These are phyloP conservation scores for Mycena amicta DNA, from an alignment of 768 basidiomycete genomes.

Conservation along the genomic window DNA sequence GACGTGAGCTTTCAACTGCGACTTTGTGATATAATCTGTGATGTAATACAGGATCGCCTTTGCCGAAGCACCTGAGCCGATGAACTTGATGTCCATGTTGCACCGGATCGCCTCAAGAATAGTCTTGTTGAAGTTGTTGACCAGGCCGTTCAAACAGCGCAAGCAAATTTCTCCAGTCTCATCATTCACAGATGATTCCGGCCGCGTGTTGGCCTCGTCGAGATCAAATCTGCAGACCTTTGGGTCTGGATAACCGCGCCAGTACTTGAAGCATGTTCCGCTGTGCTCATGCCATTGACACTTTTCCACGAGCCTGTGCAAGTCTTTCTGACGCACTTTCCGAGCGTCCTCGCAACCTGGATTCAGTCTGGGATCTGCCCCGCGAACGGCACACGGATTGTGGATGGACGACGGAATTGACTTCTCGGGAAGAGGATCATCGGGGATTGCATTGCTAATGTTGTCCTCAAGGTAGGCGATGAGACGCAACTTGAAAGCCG, in stretches of 20 bases:
- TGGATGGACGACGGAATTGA: background rate
- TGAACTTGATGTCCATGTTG: conserved; percentile 20
- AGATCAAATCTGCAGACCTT: conserved; percentile 14
- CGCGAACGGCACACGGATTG: conserved; percentile 6
- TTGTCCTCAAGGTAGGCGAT: conserved; percentile 11
- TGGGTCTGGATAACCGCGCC: conserved; percentile 4
- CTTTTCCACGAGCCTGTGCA: conserved; percentile 5
- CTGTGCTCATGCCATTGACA: conserved; percentile 16
- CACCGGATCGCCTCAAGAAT: conserved; percentile 16
- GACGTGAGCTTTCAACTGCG: conserved; percentile 22
- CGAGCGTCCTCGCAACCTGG: background rate
- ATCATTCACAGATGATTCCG: background rate
- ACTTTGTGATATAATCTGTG: conserved; percentile 40
- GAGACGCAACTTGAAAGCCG: conserved; percentile 4
- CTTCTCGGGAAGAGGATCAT: background rate
- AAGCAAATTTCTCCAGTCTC: too few species aligned
- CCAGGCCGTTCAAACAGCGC: too few species aligned
- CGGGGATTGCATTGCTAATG: conserved; percentile 4
- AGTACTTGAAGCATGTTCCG: conserved; percentile 19
- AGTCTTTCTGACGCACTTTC: background rate
- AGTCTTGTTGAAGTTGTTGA: conserved; percentile 10
- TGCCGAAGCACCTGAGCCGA: conserved; percentile 28
- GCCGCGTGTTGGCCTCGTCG: background rate
- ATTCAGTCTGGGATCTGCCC: background rate
- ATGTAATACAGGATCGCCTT: conserved; percentile 37